Percentiles rank a stretch among this genome's conserved stretches.
phyloP scores from a whole-genome alignment of 352 stramenopile genomes.

The Aphanomyces astaci region DNA sequence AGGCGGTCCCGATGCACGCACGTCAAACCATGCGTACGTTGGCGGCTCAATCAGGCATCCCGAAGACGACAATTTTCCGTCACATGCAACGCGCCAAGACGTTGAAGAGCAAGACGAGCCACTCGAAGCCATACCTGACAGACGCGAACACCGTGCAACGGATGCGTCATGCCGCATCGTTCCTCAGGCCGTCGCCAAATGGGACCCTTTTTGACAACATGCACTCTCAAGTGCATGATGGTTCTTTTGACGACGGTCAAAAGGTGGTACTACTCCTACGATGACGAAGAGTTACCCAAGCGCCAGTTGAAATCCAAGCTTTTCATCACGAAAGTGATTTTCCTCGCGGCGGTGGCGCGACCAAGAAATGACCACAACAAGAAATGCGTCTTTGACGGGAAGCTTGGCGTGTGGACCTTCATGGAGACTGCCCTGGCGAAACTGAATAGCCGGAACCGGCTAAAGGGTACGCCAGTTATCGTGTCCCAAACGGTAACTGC shows the following conservation, averaged over 20 bases:
- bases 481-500: background rate
- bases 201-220: background rate
- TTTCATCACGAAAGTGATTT: conserved; percentile 27
- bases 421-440: background rate
- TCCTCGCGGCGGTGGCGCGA: conserved; percentile 22
- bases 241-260: background rate
- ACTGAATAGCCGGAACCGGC: background rate
- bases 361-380: background rate
- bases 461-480: background rate
- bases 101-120: background rate
- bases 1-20: background rate
- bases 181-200: background rate
- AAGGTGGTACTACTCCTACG: background rate
- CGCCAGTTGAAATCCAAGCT: background rate
- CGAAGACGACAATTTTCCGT: background rate
- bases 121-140: background rate
- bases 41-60: background rate
- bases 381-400: background rate
- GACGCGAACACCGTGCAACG: background rate
- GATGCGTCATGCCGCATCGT: background rate
- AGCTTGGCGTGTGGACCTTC: background rate
- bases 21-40: background rate
- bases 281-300: background rate
- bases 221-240: background rate
- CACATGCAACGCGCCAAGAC: background rate